Evolutionary conservation across 768 basidiomycete genomes (phyloP).

Genomic region (Leccinum subtestaceum): DNA sequence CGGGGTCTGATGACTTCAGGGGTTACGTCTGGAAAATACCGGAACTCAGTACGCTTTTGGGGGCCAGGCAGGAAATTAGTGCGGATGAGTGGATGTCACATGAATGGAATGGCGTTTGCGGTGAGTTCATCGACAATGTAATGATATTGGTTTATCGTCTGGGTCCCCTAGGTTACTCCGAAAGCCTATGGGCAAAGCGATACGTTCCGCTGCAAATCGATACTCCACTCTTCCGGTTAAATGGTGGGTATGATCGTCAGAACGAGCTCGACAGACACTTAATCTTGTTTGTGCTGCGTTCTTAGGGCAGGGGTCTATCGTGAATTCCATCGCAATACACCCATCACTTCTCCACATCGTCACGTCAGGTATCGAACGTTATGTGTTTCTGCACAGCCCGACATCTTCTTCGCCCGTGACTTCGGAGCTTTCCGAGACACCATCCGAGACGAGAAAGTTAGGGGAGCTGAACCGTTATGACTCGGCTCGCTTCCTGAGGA

Average conservation of each 20-base stretch:
- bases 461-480: constrained; percentile 36
- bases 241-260: constrained; percentile 40
- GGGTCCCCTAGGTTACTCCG: constrained; percentile 43
- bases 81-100: constrained; percentile 43
- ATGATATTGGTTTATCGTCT: constrained; percentile 9
- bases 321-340: constrained; percentile 72
- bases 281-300: constrained; percentile 7
- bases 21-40: constrained; percentile 81
- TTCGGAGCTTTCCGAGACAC: constrained; percentile 44
- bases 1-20: constrained; percentile 84
- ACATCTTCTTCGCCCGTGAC: constrained; percentile 53
- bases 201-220: constrained; percentile 62
- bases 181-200: constrained; percentile 37
- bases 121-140: constrained; percentile 22
- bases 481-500: constrained; percentile 36
- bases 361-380: constrained; percentile 73
- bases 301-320: constrained; percentile 71
- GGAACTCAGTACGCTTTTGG: constrained; percentile 39
- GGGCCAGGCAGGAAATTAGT: constrained; percentile 45
- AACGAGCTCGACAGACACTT: not conserved
- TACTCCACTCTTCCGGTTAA: constrained; percentile 58
- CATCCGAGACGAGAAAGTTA: constrained; percentile 46
- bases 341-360: constrained; percentile 63
- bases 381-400: constrained; percentile 67
- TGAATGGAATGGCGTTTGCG: constrained; percentile 30